Percentiles rank a stretch among this genome's conserved stretches.
phyloP scores from a whole-genome alignment of 176 grass and related monocot species.

The Aegilops umbellulata region DNA sequence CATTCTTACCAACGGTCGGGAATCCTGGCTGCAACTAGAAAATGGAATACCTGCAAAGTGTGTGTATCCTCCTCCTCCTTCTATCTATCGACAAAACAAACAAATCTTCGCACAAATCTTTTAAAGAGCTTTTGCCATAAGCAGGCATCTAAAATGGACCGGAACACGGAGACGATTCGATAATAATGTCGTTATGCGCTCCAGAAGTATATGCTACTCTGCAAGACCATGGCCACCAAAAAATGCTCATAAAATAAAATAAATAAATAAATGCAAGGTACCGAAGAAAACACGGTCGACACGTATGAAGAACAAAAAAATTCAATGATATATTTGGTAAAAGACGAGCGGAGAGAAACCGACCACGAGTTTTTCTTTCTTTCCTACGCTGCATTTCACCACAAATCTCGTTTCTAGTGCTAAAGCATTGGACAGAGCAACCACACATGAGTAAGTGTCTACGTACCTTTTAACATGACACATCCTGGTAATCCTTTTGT shows the following conservation, averaged over 20 bases:
- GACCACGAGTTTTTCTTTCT: neutral
- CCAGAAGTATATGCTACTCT: neutral
- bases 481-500: slow-evolving; percentile 48
- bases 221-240: neutral
- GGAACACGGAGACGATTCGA: slow-evolving; percentile 17
- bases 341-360: neutral
- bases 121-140: neutral
- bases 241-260: neutral
- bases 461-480: slow-evolving; percentile 30
- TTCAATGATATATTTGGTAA: neutral
- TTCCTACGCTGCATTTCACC: slow-evolving; percentile 29
- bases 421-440: slow-evolving; percentile 14
- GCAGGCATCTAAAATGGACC: slow-evolving; percentile 18
- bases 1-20: slow-evolving; percentile 26
- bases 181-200: slow-evolving; percentile 14
- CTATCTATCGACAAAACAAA: neutral
- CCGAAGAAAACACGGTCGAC: neutral
- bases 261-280: neutral
- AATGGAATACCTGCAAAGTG: neutral
- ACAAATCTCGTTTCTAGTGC: slow-evolving; percentile 35
- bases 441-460: slow-evolving; percentile 25
- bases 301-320: neutral
- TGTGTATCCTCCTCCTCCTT: neutral
- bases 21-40: slow-evolving; percentile 20
- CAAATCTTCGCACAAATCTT: slow-evolving; percentile 7